A percentile compares a stretch with the other conserved stretches of the same genome.
Evolutionary conservation across 352 stramenopile genomes (phyloP).

Genomic region (Globisporangium solare): DNA sequence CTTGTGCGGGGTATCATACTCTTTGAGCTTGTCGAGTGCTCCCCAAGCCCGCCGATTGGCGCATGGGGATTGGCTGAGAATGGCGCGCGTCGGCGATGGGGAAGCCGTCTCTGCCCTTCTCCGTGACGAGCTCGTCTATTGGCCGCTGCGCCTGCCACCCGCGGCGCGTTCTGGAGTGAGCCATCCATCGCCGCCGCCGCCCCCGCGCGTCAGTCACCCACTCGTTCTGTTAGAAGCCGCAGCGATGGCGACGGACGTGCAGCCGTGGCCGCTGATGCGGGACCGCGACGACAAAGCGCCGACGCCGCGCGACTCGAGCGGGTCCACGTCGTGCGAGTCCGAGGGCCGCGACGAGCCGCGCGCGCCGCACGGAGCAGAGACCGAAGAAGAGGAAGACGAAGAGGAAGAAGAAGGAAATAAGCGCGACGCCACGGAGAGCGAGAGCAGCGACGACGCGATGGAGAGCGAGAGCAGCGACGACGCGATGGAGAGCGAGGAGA

Average conservation of each 20-base stretch:
- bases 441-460: neutral
- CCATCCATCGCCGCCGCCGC: neutral
- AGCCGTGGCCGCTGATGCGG: too few relatives aligned
- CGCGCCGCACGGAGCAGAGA: neutral
- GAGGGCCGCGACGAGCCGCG: neutral
- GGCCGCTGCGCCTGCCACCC: neutral
- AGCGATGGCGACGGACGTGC: neutral
- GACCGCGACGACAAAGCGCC: too few relatives aligned
- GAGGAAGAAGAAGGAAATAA: neutral
- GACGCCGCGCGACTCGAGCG: too few relatives aligned
- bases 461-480: neutral
- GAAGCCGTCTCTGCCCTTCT: neutral
- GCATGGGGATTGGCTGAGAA: slow-evolving; percentile 1
- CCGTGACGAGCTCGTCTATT: neutral
- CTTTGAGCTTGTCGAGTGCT: neutral
- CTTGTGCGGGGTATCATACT: neutral
- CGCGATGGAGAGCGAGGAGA: neutral
- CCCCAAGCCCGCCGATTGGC: neutral
- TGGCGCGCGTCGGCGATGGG: neutral
- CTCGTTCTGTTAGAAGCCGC: neutral
- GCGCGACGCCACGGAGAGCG: too few relatives aligned
- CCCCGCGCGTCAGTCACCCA: neutral
- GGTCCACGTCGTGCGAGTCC: neutral
- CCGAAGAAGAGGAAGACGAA: neutral
- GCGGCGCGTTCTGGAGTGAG: neutral